Percentiles rank a stretch among this genome's conserved stretches.
These are phyloP conservation scores for Debaryomyces hansenii DNA, from an alignment of 805 yeast species.

Conservation along the genomic window DNA sequence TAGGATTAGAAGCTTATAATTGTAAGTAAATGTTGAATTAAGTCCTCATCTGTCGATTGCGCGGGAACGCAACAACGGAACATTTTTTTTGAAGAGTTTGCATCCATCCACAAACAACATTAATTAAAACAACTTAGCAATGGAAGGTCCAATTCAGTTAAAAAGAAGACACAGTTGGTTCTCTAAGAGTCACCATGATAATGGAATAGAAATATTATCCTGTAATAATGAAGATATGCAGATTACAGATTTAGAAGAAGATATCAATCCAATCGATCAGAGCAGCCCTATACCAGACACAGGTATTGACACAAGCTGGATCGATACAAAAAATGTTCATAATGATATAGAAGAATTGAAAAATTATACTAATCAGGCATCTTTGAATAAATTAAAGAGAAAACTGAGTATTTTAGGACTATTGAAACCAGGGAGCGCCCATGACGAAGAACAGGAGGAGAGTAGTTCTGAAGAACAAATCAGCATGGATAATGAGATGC, in stretches of 20 bases:
- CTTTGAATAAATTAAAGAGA: neutral
- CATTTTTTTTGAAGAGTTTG: neutral
- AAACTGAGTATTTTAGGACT: constrained; percentile 1
- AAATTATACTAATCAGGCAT: neutral
- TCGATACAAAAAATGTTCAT: neutral
- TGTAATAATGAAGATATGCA: neutral
- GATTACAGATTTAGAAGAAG: neutral
- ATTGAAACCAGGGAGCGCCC: neutral
- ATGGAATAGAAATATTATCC: constrained; percentile 1
- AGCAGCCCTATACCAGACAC: neutral
- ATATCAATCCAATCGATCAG: constrained; percentile 1
- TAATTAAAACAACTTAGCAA: neutral
- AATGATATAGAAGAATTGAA: constrained; percentile 1
- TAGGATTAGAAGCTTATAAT: neutral
- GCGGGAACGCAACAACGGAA: neutral
- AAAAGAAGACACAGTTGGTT: constrained; percentile 7
- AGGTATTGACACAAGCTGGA: neutral
- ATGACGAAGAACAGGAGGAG: neutral
- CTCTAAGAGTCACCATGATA: neutral
- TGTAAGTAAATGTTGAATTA: neutral
- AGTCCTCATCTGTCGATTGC: neutral
- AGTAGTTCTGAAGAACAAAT: neutral
- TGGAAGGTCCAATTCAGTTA: constrained; percentile 1
- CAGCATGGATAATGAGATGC: neutral
- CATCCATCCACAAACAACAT: neutral